These are phyloP conservation scores for Penstemon newberryi DNA, from an alignment of 257 asterid genomes.

Conservation along the genomic window DNA sequence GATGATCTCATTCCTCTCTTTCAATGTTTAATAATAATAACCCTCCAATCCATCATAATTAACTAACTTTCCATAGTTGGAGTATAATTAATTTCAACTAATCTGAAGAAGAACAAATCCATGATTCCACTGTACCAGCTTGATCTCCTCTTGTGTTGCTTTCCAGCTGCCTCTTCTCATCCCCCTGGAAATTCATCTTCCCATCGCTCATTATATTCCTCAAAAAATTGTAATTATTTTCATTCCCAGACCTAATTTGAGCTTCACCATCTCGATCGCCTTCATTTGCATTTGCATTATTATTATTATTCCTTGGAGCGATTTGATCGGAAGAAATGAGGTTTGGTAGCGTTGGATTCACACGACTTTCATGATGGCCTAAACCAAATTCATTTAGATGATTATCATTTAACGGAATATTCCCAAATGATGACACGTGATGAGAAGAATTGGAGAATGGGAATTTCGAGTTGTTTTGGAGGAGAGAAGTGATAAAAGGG, in stretches of 20 bases:
- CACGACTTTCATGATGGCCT: constrained; percentile 18
- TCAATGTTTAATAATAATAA: constrained; percentile 39
- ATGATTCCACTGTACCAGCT: constrained; percentile 64
- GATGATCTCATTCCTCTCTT: constrained; percentile 27
- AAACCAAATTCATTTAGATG: constrained; percentile 33
- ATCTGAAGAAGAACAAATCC: constrained; percentile 63
- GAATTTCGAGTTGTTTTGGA: constrained; percentile 47
- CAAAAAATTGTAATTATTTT: constrained; percentile 20
- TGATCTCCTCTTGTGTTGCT: constrained; percentile 40
- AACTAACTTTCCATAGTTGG: background rate
- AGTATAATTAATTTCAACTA: constrained; percentile 11
- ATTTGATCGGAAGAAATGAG: constrained; percentile 51
- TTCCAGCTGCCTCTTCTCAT: constrained; percentile 29
- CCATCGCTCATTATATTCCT: constrained; percentile 22
- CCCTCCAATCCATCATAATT: constrained; percentile 30
- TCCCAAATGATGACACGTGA: constrained; percentile 25
- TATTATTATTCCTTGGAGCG: constrained; percentile 23
- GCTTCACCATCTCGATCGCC: constrained; percentile 22
- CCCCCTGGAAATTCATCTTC: constrained; percentile 9
- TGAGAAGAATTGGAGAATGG: constrained; percentile 20
- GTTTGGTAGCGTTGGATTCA: constrained; percentile 39
- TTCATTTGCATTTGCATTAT: background rate
- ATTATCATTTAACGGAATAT: constrained; percentile 24
- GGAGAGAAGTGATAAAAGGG: constrained; percentile 48
- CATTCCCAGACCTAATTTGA: constrained; percentile 24